A percentile compares a stretch with the other conserved stretches of the same genome.
Evolutionary conservation across 2,329 filamentous ascomycete genomes (phyloP).

Genomic region (Pseudocercospora crystallina): DNA sequence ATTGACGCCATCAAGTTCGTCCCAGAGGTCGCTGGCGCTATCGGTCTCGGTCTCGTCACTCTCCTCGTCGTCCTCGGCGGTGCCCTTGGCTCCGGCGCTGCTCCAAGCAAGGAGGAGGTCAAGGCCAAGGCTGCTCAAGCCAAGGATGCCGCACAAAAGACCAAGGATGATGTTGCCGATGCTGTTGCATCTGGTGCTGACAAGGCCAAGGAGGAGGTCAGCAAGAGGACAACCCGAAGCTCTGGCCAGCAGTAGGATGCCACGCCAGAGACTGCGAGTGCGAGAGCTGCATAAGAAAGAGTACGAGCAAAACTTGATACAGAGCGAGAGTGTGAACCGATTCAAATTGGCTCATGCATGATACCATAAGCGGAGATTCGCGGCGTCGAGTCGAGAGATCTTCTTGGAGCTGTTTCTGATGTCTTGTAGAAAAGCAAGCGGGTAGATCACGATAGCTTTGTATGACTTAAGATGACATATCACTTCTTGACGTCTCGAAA

Average conservation of each 20-base stretch:
- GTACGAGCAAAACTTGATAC: too few species aligned
- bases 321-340: not conserved
- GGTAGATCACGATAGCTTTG: conserved; percentile 5
- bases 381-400: not conserved
- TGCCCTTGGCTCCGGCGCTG: conserved; percentile 61
- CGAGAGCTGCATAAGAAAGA: too few species aligned
- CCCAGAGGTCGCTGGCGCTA: conserved; percentile 82
- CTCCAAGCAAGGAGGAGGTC: conserved; percentile 63
- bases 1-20: conserved; percentile 83
- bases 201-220: conserved; percentile 71
- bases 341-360: not conserved
- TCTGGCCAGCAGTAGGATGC: conserved; percentile 15
- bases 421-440: conserved; percentile 3
- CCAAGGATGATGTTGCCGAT: conserved; percentile 70
- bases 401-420: conserved; percentile 1
- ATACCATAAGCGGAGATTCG: not conserved
- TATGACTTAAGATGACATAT: not conserved
- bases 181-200: conserved; percentile 61
- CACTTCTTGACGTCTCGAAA: too few species aligned
- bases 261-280: not conserved
- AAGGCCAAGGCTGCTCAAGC: conserved; percentile 73
- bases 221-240: conserved; percentile 48
- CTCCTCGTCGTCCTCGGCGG: conserved; percentile 69
- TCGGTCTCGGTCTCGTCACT: conserved; percentile 69
- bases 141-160: conserved; percentile 67